A percentile compares a stretch with the other conserved stretches of the same genome.
phyloP scores from a whole-genome alignment of 1,139 yeast genomes.

The Kodamaea sp. region DNA sequence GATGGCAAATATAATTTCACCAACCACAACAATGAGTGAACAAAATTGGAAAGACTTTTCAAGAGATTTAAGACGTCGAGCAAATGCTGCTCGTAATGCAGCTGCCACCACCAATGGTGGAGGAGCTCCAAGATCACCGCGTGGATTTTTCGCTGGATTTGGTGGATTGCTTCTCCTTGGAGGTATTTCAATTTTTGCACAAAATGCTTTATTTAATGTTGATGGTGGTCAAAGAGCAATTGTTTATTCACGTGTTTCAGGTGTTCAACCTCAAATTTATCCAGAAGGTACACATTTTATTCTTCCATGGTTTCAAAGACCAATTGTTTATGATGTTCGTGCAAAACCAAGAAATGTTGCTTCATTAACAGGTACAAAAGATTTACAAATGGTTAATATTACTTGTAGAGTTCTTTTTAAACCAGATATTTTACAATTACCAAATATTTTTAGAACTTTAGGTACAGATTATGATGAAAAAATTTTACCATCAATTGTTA shows the following conservation, averaged over 20 bases:
- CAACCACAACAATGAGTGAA: conserved; percentile 36
- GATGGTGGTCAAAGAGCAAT: conserved; percentile 99
- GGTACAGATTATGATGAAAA: conserved; percentile 96
- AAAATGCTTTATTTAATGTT: conserved; percentile 84
- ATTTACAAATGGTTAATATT: conserved; percentile 97
- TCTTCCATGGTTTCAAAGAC: conserved; percentile 93
- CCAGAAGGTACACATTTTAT: conserved; percentile 95
- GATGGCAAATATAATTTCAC: conserved; percentile 5
- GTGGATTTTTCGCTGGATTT: conserved; percentile 67
- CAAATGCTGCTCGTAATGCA: conserved; percentile 32
- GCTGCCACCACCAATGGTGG: conserved; percentile 41
- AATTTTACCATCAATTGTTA: conserved; percentile 92
- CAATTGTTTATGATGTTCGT: conserved; percentile 88
- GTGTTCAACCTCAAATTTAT: conserved; percentile 81
- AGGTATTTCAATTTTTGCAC: conserved; percentile 63
- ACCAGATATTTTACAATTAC: conserved; percentile 77
- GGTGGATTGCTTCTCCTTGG: conserved; percentile 77
- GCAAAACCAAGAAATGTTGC: conserved; percentile 97
- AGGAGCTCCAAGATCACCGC: conserved; percentile 48
- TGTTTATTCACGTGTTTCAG: conserved; percentile 81
- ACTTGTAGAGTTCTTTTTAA: conserved; percentile 94
- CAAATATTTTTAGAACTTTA: conserved; percentile 82
- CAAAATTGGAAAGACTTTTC: conserved; percentile 68
- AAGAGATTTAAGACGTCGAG: conserved; percentile 61
- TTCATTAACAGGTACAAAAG: conserved; percentile 97